Conservation (phyloP, 257 asterid species). For the Solanum sejunctum region DNA sequence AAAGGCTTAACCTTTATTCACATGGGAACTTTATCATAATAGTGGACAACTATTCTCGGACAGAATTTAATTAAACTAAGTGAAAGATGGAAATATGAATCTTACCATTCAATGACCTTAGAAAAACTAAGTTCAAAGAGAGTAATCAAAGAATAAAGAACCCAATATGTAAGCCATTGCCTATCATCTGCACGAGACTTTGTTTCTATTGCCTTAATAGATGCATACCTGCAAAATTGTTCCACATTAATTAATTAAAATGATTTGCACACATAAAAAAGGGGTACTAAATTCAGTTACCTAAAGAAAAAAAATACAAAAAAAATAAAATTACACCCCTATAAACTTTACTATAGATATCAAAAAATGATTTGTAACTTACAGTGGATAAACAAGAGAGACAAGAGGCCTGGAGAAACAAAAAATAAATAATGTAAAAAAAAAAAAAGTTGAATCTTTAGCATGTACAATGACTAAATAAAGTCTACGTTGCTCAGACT, state of each 20-base stretch:
- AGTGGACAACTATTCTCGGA: no score
- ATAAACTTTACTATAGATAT: background rate
- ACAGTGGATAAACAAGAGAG: constrained; percentile 86
- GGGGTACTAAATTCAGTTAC: background rate
- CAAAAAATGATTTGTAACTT: constrained; percentile 19
- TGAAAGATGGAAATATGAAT: background rate
- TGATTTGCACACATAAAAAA: background rate
- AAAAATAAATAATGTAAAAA: background rate
- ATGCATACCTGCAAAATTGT: constrained; percentile 44
- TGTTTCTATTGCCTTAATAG: constrained; percentile 78
- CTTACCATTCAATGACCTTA: constrained; percentile 61
- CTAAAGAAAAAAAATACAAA: background rate
- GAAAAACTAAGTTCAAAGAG: constrained; percentile 77
- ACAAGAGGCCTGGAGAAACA: constrained; percentile 62
- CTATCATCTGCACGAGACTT: constrained; percentile 59
- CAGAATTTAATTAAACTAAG: no score
- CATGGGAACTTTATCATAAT: no score
- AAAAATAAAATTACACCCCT: background rate
- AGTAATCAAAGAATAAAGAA: constrained; percentile 71
- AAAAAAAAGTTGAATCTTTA: background rate
- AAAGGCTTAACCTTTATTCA: no score
- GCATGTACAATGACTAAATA: background rate
- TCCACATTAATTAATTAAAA: background rate
- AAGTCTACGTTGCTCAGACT: background rate
- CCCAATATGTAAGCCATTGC: constrained; percentile 98